Evolutionary conservation across 352 stramenopile genomes (phyloP).

Genomic region (Phytophthora megakarya): DNA sequence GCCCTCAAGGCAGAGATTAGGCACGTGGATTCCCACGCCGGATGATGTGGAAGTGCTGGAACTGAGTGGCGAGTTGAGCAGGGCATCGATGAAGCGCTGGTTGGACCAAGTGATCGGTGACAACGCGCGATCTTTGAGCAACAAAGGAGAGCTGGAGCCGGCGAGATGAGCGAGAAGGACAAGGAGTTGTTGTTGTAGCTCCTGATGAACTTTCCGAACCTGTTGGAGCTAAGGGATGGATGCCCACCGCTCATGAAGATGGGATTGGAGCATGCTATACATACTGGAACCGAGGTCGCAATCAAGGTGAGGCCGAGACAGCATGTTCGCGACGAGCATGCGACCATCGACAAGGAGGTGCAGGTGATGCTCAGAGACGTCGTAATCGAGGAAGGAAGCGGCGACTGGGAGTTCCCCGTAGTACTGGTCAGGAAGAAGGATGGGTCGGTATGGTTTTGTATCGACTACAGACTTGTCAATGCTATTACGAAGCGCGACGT

Average conservation of each 20-base stretch:
- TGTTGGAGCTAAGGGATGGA: not conserved
- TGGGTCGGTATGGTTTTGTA: constrained; percentile 27
- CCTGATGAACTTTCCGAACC: not conserved
- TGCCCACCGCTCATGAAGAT: not conserved
- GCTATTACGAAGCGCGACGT: too few relatives aligned
- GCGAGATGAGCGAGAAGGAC: not conserved
- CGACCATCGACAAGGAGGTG: constrained; percentile 16
- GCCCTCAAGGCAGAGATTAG: not conserved
- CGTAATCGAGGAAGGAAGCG: constrained; percentile 24
- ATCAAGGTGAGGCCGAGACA: not conserved
- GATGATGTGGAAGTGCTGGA: not conserved
- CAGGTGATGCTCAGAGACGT: constrained; percentile 21
- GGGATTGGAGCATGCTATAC: not conserved
- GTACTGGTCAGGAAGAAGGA: constrained; percentile 35
- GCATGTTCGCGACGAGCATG: constrained; percentile 6
- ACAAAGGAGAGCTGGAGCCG: not conserved
- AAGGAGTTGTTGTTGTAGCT: not conserved
- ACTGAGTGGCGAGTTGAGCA: not conserved
- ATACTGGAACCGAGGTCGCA: not conserved
- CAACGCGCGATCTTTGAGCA: not conserved
- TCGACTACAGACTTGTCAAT: constrained; percentile 31
- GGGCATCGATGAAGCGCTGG: not conserved
- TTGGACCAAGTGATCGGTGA: not conserved
- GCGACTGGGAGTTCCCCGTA: constrained; percentile 29
- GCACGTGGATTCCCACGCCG: not conserved